Evolutionary conservation across 202 grass and related monocot genomes (phyloP).

Genomic region (Zoysia matrella): DNA sequence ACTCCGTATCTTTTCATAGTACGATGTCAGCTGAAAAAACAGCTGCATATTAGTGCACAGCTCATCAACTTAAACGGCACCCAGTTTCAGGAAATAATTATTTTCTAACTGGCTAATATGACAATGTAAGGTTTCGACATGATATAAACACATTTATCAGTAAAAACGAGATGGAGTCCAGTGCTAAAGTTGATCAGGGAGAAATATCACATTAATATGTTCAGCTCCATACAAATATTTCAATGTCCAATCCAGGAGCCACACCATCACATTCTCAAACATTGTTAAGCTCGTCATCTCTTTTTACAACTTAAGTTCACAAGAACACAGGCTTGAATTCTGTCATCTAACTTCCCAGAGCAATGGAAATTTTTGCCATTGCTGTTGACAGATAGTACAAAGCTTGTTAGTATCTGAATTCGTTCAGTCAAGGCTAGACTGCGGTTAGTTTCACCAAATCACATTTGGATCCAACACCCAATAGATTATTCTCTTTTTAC

Average conservation of each 20-base stretch:
- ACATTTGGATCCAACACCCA: conserved; percentile 40
- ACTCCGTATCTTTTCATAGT: no score
- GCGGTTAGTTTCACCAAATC: conserved; percentile 56
- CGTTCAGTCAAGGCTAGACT: conserved; percentile 41
- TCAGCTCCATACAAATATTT: conserved; percentile 39
- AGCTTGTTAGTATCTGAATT: background rate
- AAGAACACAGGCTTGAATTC: background rate
- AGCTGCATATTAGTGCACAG: background rate
- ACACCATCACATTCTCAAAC: conserved; percentile 2
- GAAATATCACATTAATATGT: conserved; percentile 1
- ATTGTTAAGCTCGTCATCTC: conserved; percentile 27
- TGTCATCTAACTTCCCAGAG: no score
- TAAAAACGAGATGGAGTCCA: background rate
- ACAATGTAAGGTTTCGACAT: background rate
- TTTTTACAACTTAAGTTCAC: conserved; percentile 37
- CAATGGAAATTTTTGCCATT: no score
- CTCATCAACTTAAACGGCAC: background rate
- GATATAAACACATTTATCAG: background rate
- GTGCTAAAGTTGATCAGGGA: background rate
- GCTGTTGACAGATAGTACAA: no score
- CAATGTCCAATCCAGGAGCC: background rate
- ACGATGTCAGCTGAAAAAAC: no score
- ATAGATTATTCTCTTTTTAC: conserved; percentile 66
- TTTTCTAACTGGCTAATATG: background rate
- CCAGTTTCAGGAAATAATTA: background rate